Evolutionary conservation across 441 rosid species (phyloP), one percentile per base, ranked within the genome.

Genomic region (Populus trichocarpa): DNA sequence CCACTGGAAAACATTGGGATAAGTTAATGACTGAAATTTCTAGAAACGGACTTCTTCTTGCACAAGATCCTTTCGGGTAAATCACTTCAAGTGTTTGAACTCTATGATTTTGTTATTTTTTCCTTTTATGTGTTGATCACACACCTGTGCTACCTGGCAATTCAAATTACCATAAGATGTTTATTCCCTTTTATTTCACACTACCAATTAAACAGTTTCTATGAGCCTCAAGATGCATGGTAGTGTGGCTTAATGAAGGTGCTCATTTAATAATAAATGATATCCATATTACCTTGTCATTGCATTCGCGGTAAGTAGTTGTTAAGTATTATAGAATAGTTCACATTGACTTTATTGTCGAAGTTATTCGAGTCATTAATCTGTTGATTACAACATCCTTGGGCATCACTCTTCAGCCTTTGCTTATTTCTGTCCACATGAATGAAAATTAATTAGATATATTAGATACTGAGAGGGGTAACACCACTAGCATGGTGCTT

Each of bases 21-120:
- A 87, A 84, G 77, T 79, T 94, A 57, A 79, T 90, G 6, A 63
- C 79, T 67, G 93, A 87, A 86, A 84, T 94, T 73, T 87, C 88
- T 26, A 84, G 78, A 71, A 82, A 94, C 65, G 82, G 91, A 6
- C 91, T 88, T 79, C 83, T 78, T 22, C 96, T 94, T 73, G 88
- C 97, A 78, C 95, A 88, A 78, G 94, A 94, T 89, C 95, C 93
- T 77, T 94, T 85, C 6, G 96, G 98, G 98, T 94, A 89, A 67
- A 22, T 53, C 22, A 26, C 35, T 25, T 10, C 16, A 35, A 26
- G 23, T 20, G 35, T 61, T 38, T 59, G 67, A 8, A 75, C 11
- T 59, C 16, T 59, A 20, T 30, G 35, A 20, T 69, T 14, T 18
- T 40, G 7, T 69, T 70, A 59, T 64, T 57, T 11, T 26, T 61